These are phyloP conservation scores for Gnomoniopsis smithogilvyi DNA, from an alignment of 2,329 filamentous ascomycete species.

Conservation along the genomic window DNA sequence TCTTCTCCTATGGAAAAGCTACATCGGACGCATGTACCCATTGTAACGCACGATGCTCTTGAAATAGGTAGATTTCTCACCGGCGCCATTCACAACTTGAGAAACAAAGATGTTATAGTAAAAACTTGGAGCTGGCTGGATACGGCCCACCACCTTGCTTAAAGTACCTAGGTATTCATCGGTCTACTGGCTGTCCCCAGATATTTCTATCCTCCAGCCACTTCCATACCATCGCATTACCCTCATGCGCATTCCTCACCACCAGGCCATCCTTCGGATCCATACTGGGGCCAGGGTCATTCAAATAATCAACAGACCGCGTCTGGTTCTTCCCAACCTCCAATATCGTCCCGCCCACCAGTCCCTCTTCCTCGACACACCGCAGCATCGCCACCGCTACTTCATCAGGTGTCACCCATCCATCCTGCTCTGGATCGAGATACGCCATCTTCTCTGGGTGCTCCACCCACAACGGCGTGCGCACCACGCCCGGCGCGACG, in stretches of 20 bases:
- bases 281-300: slow-evolving; percentile 37
- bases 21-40: too few relatives aligned
- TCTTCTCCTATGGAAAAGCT: too few relatives aligned
- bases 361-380: slow-evolving; percentile 30
- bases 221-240: slow-evolving; percentile 25
- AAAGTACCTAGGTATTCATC: too few relatives aligned
- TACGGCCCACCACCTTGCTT: too few relatives aligned
- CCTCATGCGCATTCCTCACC: slow-evolving; percentile 26
- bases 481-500: slow-evolving; percentile 41
- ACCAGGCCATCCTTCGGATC: slow-evolving; percentile 25
- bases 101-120: too few relatives aligned
- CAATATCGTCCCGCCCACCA: slow-evolving; percentile 38
- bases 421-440: slow-evolving; percentile 31
- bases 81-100: too few relatives aligned
- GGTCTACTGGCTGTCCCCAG: slow-evolving; percentile 20
- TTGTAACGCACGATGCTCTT: too few relatives aligned
- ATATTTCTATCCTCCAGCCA: slow-evolving; percentile 25
- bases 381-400: slow-evolving; percentile 43
- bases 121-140: too few relatives aligned
- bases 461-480: slow-evolving; percentile 44
- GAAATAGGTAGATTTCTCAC: too few relatives aligned
- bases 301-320: slow-evolving; percentile 30
- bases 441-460: slow-evolving; percentile 39
- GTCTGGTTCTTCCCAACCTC: slow-evolving; percentile 34
- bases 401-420: slow-evolving; percentile 39